These are phyloP conservation scores for Sugiyamaella grinbergsii DNA, from an alignment of 1,139 yeast genomes.

Conservation along the genomic window DNA sequence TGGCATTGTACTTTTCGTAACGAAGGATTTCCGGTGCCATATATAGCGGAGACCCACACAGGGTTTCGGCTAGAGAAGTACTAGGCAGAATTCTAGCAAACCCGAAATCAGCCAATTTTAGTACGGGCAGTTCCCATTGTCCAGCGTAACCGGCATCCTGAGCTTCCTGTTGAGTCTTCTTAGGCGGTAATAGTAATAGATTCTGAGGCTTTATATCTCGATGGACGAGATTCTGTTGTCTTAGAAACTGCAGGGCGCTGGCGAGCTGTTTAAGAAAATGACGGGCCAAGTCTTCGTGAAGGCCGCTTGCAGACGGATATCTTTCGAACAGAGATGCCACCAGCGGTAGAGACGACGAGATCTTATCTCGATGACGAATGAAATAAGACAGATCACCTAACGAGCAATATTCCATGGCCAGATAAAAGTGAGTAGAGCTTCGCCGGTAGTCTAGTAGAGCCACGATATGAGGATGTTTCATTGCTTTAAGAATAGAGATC, in stretches of 20 bases:
- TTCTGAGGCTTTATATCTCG: constrained; percentile 96
- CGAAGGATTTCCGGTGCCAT: constrained; percentile 98
- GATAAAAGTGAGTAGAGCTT: constrained; percentile 76
- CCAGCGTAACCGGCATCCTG: constrained; percentile 65
- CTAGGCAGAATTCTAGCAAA: constrained; percentile 93
- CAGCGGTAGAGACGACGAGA: constrained; percentile 75
- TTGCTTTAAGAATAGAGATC: constrained; percentile 77
- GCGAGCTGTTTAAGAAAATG: constrained; percentile 87
- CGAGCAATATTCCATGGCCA: constrained; percentile 97
- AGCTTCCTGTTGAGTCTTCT: constrained; percentile 63
- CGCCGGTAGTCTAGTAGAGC: constrained; percentile 79
- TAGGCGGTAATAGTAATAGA: constrained; percentile 75
- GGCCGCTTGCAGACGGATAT: constrained; percentile 81
- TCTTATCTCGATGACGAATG: constrained; percentile 72
- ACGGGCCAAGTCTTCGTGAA: constrained; percentile 73
- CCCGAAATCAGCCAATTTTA: constrained; percentile 96
- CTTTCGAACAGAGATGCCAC: constrained; percentile 72
- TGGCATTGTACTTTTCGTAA: constrained; percentile 94
- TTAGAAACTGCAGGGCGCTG: constrained; percentile 76
- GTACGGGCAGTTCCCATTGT: constrained; percentile 81
- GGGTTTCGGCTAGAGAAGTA: constrained; percentile 91
- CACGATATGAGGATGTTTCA: constrained; percentile 93
- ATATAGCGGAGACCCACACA: constrained; percentile 94
- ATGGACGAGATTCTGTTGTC: constrained; percentile 84
- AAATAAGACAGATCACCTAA: constrained; percentile 90